These are phyloP conservation scores for Fraxinus baroniana DNA, from an alignment of 305 asterid species.

Conservation along the genomic window DNA sequence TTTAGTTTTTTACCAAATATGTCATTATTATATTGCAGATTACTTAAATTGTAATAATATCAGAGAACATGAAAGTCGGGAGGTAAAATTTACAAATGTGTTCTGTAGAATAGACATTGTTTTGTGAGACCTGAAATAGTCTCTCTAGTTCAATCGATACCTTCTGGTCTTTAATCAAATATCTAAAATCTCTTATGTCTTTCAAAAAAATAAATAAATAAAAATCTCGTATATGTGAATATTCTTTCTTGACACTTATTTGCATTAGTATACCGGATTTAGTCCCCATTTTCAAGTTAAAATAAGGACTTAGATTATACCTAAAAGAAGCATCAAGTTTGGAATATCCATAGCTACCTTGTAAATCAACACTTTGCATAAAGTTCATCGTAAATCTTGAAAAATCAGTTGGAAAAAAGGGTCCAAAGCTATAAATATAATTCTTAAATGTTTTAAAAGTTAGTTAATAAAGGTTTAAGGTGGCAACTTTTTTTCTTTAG, in stretches of 20 bases:
- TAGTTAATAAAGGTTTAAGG: background rate
- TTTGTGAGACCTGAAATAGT: background rate
- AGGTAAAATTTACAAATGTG: background rate
- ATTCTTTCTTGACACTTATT: too few species aligned
- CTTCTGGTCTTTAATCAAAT: background rate
- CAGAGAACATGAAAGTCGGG: too few species aligned
- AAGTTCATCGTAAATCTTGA: background rate
- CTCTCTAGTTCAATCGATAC: background rate
- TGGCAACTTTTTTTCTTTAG: constrained; percentile 3
- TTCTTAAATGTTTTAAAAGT: background rate
- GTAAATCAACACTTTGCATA: background rate
- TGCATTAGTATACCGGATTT: background rate
- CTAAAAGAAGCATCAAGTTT: background rate
- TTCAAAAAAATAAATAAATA: too few species aligned
- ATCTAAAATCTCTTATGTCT: background rate
- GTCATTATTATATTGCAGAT: background rate
- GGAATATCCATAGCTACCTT: background rate
- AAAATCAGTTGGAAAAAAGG: background rate
- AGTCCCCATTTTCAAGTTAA: background rate
- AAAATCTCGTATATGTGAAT: too few species aligned
- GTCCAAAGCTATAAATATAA: background rate
- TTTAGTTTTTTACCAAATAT: background rate
- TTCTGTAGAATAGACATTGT: too few species aligned
- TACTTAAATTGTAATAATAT: background rate
- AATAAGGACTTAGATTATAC: background rate